phyloP scores from a whole-genome alignment of 805 yeast species.

The Lachancea sp. region DNA sequence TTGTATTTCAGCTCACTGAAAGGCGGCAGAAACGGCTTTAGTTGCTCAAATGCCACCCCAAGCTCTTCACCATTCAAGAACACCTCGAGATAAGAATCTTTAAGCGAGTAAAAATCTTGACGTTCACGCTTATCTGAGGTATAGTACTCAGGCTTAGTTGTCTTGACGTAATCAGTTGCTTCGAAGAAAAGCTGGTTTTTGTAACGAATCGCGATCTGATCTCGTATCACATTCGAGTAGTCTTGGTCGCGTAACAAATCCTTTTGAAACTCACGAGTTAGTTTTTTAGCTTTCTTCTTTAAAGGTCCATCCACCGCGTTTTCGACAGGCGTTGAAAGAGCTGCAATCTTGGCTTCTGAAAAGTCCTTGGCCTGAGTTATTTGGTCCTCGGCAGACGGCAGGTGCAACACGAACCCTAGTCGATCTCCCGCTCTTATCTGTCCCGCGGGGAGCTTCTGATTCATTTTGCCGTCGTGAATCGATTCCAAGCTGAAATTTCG shows the following conservation, averaged over 20 bases:
- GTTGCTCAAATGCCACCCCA: slow-evolving; percentile 60
- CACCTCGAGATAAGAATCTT: slow-evolving; percentile 55
- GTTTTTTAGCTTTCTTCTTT: slow-evolving; percentile 9
- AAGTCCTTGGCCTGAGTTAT: slow-evolving; percentile 36
- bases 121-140: slow-evolving; percentile 24
- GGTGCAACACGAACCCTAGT: slow-evolving; percentile 65
- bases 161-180: slow-evolving; percentile 53
- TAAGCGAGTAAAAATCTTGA: slow-evolving; percentile 35
- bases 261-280: slow-evolving; percentile 24
- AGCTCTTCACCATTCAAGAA: slow-evolving; percentile 69
- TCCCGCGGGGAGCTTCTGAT: slow-evolving; percentile 43
- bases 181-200: slow-evolving; percentile 75
- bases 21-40: slow-evolving; percentile 78
- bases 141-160: slow-evolving; percentile 32
- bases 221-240: slow-evolving; percentile 52
- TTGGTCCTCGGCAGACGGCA: slow-evolving; percentile 54
- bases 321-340: slow-evolving; percentile 12
- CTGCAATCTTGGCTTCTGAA: slow-evolving; percentile 29
- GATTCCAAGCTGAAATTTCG: slow-evolving; percentile 73
- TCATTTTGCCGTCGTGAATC: slow-evolving; percentile 44
- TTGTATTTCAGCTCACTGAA: slow-evolving; percentile 48
- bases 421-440: slow-evolving; percentile 66
- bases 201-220: slow-evolving; percentile 81
- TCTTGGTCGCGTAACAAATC: slow-evolving; percentile 27
- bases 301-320: slow-evolving; percentile 7